A percentile compares a stretch with the other conserved stretches of the same genome.
These are phyloP conservation scores for Boletales sp. DNA, from an alignment of 768 basidiomycete species.

Conservation along the genomic window DNA sequence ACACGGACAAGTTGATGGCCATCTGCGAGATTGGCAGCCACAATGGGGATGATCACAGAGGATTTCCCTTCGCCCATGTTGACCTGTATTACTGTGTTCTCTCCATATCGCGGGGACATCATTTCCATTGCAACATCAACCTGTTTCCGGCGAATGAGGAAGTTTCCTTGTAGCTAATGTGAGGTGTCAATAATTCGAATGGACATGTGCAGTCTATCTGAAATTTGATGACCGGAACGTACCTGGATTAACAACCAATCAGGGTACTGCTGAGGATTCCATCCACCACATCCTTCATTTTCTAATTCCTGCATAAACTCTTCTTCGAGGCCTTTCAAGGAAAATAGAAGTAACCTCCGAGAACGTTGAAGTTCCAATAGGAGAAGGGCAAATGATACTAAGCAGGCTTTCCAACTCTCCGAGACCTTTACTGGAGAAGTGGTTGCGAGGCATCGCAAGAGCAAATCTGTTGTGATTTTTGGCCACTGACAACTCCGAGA, in stretches of 20 bases:
- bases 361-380: slow-evolving; percentile 22
- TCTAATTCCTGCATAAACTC: slow-evolving; percentile 28
- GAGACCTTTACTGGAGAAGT: not conserved
- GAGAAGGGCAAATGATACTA: not conserved
- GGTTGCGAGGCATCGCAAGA: not conserved
- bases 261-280: slow-evolving; percentile 18
- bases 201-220: too few relatives aligned
- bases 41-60: slow-evolving; percentile 16
- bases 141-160: slow-evolving; percentile 35
- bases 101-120: not conserved
- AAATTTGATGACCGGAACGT: not conserved
- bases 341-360: slow-evolving; percentile 21
- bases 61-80: not conserved
- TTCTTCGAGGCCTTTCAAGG: not conserved
- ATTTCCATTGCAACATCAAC: not conserved
- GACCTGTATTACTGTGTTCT: not conserved
- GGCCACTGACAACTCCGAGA: not conserved
- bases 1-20: slow-evolving; percentile 27
- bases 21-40: slow-evolving; percentile 26
- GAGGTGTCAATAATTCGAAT: not conserved
- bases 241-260: slow-evolving; percentile 47
- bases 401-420: not conserved
- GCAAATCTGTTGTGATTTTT: not conserved
- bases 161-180: not conserved
- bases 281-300: slow-evolving; percentile 17